These are phyloP conservation scores for Cornus suecica DNA, from an alignment of 148 eudicot species.

Conservation along the genomic window DNA sequence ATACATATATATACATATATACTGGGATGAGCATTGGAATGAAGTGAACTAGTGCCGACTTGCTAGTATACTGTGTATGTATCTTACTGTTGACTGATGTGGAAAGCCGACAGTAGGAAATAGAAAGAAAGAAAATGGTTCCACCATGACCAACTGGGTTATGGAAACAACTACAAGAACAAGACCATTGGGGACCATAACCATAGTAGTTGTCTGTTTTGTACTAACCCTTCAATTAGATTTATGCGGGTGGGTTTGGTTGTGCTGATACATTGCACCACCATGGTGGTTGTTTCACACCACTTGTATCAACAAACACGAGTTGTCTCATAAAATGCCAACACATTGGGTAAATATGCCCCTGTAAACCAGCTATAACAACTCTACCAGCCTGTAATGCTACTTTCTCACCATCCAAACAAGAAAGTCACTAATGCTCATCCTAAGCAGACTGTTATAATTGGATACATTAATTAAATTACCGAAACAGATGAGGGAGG, in stretches of 20 bases:
- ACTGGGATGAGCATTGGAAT: background rate
- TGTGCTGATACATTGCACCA: no score
- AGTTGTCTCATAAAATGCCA: no score
- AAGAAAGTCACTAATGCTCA: no score
- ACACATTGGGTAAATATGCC: background rate
- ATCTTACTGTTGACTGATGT: no score
- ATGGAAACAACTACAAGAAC: background rate
- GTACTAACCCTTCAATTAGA: background rate
- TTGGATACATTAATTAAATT: no score
- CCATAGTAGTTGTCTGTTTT: background rate
- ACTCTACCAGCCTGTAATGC: no score
- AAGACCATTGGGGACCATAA: slow-evolving; percentile 2
- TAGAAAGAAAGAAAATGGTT: background rate
- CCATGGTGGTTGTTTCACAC: no score
- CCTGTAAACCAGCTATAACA: background rate
- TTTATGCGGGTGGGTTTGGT: background rate
- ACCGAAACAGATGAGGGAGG: no score
- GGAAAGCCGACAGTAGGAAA: background rate
- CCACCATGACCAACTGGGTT: background rate
- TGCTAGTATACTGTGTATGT: background rate
- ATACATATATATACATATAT: no score
- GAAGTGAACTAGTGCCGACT: background rate
- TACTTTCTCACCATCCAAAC: no score
- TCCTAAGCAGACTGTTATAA: no score
- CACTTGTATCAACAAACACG: no score